These are phyloP conservation scores for Cryphonectria naterciae DNA, from an alignment of 2,329 filamentous ascomycete species.

Conservation along the genomic window DNA sequence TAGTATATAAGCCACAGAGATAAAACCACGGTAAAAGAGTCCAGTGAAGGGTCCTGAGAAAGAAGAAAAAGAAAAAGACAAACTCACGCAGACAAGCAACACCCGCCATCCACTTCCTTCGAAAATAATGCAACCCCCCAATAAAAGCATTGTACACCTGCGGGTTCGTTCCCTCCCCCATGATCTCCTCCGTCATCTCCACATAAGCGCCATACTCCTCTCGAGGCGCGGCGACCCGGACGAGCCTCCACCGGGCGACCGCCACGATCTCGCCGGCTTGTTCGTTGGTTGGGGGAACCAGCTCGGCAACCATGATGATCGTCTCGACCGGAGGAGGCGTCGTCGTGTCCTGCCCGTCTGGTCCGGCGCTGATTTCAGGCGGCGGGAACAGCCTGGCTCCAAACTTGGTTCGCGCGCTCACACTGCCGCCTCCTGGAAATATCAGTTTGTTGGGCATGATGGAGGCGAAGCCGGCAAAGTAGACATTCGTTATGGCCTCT, in stretches of 20 bases:
- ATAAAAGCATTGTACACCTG: background rate
- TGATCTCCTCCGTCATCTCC: background rate
- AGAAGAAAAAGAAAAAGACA: background rate
- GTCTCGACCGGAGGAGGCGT: background rate
- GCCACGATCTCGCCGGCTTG: background rate
- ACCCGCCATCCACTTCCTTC: background rate
- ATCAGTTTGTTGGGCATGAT: background rate
- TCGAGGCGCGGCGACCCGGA: too few relatives aligned
- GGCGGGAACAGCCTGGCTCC: background rate
- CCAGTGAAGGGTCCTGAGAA: background rate
- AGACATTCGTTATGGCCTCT: background rate
- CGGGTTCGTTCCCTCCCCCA: background rate
- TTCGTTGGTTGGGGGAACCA: background rate
- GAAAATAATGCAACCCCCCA: background rate
- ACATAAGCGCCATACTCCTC: background rate
- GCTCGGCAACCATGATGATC: background rate
- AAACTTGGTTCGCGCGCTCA: background rate
- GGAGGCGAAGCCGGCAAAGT: slow-evolving; percentile 9
- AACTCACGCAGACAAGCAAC: background rate
- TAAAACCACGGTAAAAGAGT: background rate
- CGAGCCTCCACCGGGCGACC: background rate
- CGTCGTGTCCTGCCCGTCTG: background rate
- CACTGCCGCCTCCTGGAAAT: background rate
- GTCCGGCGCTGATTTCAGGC: too few relatives aligned
- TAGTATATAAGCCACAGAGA: background rate